Percentiles rank a stretch among this genome's conserved stretches.
These are phyloP conservation scores for Blastocystis sp. DNA, from an alignment of 352 stramenopile genomes.

Conservation along the genomic window DNA sequence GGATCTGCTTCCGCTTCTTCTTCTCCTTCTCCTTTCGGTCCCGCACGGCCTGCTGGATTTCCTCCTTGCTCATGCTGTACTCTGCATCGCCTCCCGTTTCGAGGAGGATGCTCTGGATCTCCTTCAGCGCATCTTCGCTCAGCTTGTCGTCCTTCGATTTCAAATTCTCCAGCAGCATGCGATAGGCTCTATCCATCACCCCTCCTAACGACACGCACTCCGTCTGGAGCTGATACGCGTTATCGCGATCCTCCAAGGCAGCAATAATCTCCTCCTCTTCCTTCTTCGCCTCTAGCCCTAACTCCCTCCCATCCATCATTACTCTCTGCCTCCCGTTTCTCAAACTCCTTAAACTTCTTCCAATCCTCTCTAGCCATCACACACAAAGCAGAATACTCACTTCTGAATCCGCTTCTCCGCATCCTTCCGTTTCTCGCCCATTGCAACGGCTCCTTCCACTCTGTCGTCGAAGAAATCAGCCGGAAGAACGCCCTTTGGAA, in stretches of 20 bases:
- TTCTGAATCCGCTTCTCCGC: conserved; percentile 42
- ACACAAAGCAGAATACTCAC: not conserved
- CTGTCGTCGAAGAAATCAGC: conserved; percentile 57
- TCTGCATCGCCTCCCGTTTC: conserved; percentile 1
- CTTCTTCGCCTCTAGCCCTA: conserved; percentile 14
- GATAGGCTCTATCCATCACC: conserved; percentile 48
- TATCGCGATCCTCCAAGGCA: conserved; percentile 6
- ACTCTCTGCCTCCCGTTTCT: conserved; percentile 37
- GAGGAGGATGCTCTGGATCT: conserved; percentile 52
- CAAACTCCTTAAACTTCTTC: conserved; percentile 59
- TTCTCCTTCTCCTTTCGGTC: conserved; percentile 32
- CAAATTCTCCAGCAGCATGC: conserved; percentile 46
- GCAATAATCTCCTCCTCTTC: conserved; percentile 43
- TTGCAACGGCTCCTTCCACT: conserved; percentile 37
- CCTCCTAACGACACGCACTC: not conserved
- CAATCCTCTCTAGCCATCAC: conserved; percentile 35
- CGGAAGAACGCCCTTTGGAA: conserved; percentile 12
- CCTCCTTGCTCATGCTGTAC: conserved; percentile 58
- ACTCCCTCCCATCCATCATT: not conserved
- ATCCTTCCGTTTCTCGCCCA: conserved; percentile 38
- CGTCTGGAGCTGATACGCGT: conserved; percentile 25
- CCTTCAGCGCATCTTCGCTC: conserved; percentile 2
- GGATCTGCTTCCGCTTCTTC: conserved; percentile 10
- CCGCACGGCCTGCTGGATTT: conserved; percentile 30
- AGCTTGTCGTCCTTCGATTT: conserved; percentile 47